Percentiles rank a stretch among this genome's conserved stretches.
Evolutionary conservation across 257 asterid species (phyloP).

Genomic region (Solanum megistacrolobum): DNA sequence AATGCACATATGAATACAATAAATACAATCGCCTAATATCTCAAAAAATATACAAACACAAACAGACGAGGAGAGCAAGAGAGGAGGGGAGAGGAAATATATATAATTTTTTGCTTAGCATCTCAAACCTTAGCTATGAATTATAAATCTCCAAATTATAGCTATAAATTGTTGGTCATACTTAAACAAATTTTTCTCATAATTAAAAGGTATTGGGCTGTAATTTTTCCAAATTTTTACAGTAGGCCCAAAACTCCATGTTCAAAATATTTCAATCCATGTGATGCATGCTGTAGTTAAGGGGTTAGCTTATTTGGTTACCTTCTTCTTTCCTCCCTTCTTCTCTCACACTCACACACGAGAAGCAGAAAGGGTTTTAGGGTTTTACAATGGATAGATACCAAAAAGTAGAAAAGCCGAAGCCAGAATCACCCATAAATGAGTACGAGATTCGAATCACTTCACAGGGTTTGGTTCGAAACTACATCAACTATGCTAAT

Average conservation of each 20-base stretch:
- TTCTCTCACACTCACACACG: not conserved
- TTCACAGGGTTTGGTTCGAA: constrained; percentile 72
- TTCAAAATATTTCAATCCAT: not conserved
- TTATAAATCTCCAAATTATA: not conserved
- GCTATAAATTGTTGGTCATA: not conserved
- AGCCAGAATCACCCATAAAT: constrained; percentile 58
- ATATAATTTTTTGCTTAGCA: not conserved
- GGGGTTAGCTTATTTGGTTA: not conserved
- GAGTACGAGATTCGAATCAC: constrained; percentile 94
- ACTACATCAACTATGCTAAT: constrained; percentile 72
- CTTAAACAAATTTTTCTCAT: not conserved
- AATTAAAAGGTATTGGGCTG: not conserved
- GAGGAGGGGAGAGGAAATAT: no score
- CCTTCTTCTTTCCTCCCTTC: not conserved
- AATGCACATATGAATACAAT: no score
- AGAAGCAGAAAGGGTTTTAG: constrained; percentile 1
- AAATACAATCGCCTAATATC: not conserved
- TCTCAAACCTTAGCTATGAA: not conserved
- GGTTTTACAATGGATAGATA: constrained; percentile 61
- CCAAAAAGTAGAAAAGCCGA: constrained; percentile 74
- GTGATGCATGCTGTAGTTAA: not conserved
- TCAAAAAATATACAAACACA: no score
- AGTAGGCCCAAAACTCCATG: not conserved
- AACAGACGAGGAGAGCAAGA: not conserved
- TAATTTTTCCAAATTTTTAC: not conserved